Conservation (phyloP, 106 monocot genomes). For the Narthecium ossifragum region DNA sequence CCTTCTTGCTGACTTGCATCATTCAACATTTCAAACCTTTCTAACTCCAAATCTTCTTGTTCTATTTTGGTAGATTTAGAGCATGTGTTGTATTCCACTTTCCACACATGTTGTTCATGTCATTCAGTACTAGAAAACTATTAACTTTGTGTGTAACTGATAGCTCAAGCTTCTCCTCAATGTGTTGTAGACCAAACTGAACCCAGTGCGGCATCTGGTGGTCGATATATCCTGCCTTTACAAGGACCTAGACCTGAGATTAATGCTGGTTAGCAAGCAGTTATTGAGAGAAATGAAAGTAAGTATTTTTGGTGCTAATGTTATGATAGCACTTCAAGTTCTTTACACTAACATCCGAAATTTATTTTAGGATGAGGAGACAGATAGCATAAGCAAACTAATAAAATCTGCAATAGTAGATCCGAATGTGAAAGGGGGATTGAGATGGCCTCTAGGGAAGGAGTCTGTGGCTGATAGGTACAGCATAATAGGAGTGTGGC, state of each 20-base stretch:
- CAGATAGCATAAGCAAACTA: slow-evolving; percentile 33
- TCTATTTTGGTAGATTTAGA: too few species aligned
- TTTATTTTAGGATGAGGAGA: slow-evolving; percentile 40
- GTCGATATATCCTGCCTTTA: slow-evolving; percentile 56
- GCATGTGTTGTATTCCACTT: too few species aligned
- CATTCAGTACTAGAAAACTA: too few species aligned
- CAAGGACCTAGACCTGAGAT: slow-evolving; percentile 57
- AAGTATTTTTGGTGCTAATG: slow-evolving; percentile 9
- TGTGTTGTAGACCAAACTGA: slow-evolving; percentile 39
- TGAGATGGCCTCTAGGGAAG: slow-evolving; percentile 70
- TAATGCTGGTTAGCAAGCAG: slow-evolving; percentile 39
- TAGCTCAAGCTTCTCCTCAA: not conserved
- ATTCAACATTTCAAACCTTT: too few species aligned
- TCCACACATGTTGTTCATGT: too few species aligned
- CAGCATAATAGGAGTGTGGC: slow-evolving; percentile 42
- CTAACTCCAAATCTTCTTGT: too few species aligned
- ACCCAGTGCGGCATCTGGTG: slow-evolving; percentile 51
- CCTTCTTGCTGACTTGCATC: too few species aligned
- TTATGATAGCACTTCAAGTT: not conserved
- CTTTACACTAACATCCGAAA: not conserved
- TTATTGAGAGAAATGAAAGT: slow-evolving; percentile 41
- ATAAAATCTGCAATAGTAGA: slow-evolving; percentile 53
- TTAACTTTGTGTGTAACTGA: too few species aligned
- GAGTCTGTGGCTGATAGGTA: slow-evolving; percentile 40
- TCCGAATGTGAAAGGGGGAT: slow-evolving; percentile 55